Base-by-base conservation (phyloP, 169 alveolate species). In the Perkinsus chesapeaki region DNA sequence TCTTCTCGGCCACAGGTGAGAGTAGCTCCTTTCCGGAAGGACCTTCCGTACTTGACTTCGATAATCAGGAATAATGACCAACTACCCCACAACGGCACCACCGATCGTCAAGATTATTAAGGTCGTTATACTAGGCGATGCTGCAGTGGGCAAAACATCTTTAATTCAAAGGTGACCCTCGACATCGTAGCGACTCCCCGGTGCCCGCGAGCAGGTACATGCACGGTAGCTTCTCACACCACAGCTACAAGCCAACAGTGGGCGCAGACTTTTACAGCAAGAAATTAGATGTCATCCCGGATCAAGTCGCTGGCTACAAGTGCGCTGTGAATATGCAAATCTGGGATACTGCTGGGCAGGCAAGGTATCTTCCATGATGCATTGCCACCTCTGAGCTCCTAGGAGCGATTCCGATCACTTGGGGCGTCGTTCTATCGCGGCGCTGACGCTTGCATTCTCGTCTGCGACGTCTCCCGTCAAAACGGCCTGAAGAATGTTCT, bases 391-490 rank as follows among this genome's bases (percentile, higher is more conserved):
- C 31, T 60, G 37, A 5, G n/a, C 31, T 60, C 23, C 7, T 39
- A 94, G 73, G 96, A 95, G 93, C 82, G 95, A 20, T 95, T 92
- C 73, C 91, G 92, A 91, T 47, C 93, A 43, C 48, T 95, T 0
- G 94, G 95, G n/a, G 90, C 93, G 34, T 92, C 96, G 39, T 95
- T 94, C 93, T 95, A 95, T 73, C 90, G 95, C 39, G 96, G 96
- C 37, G 92, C 96, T 19, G 96, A 94, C 27, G 90, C 94, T 60
- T 94, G 96, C 91, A 48, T 93, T 27, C 91, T 95, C n/a, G 96
- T 95, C 7, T 95, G 73, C 73, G 96, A 95, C 91, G 73, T 95
- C 19, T 94, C 96, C 34, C 92, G 93, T 43, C 39, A 92, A 37
- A 93, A 94, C 31, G 92, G 94, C 27, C 95, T 93, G 93, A 94